Evolutionary conservation across 495 filamentous ascomycete species (phyloP).

Genomic region (Margaritispora aquatica): DNA sequence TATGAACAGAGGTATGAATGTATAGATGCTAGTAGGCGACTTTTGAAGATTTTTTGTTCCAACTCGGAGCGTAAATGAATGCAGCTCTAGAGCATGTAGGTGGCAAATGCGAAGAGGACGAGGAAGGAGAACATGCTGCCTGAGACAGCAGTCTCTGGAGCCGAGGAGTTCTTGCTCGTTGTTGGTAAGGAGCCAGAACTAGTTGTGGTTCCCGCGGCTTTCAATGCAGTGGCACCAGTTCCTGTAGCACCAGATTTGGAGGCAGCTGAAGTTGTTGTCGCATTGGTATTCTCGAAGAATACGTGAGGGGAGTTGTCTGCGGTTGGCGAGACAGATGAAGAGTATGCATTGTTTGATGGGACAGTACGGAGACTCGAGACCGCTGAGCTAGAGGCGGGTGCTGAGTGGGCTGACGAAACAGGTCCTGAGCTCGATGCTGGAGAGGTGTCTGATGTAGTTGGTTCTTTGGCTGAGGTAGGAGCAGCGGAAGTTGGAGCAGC

Average conservation of each 20-base stretch:
- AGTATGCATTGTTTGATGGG: slow-evolving; percentile 6
- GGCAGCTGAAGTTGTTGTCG: background rate
- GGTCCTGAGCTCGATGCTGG: background rate
- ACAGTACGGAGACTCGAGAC: background rate
- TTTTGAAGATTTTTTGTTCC: background rate
- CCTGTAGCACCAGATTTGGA: background rate
- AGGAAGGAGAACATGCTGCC: slow-evolving; percentile 9
- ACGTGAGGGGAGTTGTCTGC: slow-evolving; percentile 9
- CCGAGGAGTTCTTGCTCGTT: slow-evolving; percentile 9
- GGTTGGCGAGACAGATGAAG: slow-evolving; percentile 1
- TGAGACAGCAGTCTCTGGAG: slow-evolving; percentile 4
- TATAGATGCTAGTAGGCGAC: background rate
- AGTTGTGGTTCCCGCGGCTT: background rate
- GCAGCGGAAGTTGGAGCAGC: slow-evolving; percentile 1
- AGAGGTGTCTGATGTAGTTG: background rate
- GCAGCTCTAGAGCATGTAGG: slow-evolving; percentile 10
- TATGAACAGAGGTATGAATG: background rate
- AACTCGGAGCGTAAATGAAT: background rate
- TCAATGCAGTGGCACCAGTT: background rate
- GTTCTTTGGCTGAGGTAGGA: background rate
- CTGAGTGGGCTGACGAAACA: background rate
- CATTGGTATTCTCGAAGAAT: slow-evolving; percentile 16
- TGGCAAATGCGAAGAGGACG: slow-evolving; percentile 11
- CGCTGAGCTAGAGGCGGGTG: background rate
- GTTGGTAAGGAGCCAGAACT: background rate